Evolutionary conservation across 345 rosid genomes (phyloP).

Genomic region (Eucalyptus dawsonii): DNA sequence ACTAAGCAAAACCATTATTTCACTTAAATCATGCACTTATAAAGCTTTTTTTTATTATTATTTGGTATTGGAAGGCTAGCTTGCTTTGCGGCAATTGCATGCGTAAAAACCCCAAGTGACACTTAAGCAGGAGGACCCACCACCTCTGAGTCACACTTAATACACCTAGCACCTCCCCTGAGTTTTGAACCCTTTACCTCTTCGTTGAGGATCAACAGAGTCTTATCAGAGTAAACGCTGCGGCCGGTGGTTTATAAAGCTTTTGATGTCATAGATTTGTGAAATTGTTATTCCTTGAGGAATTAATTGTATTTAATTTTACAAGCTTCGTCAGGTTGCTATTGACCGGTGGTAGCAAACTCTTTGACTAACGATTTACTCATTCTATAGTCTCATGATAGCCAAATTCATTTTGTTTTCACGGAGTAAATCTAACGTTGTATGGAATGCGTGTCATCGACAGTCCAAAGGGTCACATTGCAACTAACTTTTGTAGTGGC

Average conservation of each 20-base stretch:
- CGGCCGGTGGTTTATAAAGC: too few relatives aligned
- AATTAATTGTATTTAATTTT: not conserved
- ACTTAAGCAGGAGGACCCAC: too few relatives aligned
- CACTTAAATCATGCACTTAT: not conserved
- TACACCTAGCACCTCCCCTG: too few relatives aligned
- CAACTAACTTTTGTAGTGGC: not conserved
- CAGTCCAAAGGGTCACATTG: not conserved
- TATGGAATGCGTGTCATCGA: rapidly evolving
- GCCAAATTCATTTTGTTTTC: not conserved
- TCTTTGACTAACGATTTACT: too few relatives aligned
- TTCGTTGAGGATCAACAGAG: too few relatives aligned
- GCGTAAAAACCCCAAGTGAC: too few relatives aligned
- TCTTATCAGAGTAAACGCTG: too few relatives aligned
- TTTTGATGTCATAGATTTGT: not conserved
- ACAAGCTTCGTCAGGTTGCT: not conserved
- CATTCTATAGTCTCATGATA: not conserved
- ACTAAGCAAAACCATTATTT: not conserved
- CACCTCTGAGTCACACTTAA: too few relatives aligned
- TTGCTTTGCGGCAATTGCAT: too few relatives aligned
- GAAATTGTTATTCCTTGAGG: not conserved
- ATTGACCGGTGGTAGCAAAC: not conserved
- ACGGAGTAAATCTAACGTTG: not conserved
- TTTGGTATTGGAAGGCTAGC: too few relatives aligned
- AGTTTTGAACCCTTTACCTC: too few relatives aligned
- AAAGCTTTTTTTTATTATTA: too few relatives aligned